A percentile compares a stretch with the other conserved stretches of the same genome.
Conservation (phyloP, 2,329 filamentous ascomycete species). For the Camptophora hylomeconis region DNA sequence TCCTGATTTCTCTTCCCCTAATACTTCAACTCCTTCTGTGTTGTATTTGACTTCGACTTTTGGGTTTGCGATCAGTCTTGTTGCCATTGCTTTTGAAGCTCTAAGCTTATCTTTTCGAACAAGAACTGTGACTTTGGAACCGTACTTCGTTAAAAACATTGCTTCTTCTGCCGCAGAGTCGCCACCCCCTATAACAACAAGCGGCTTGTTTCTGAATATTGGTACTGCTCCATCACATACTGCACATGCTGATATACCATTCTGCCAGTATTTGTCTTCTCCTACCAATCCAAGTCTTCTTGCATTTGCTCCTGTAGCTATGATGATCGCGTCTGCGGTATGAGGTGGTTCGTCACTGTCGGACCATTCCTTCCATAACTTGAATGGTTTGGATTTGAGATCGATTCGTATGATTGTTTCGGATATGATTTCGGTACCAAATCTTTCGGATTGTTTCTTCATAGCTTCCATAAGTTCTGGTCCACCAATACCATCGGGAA, state of each 20-base stretch:
- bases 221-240: conserved; percentile 95
- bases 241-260: conserved; percentile 88
- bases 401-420: conserved; percentile 89
- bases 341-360: conserved; percentile 57
- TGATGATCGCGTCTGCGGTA: conserved; percentile 84
- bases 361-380: conserved; percentile 81
- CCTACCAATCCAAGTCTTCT: conserved; percentile 69
- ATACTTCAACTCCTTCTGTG: conserved; percentile 66
- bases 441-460: conserved; percentile 78
- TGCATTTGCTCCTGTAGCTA: conserved; percentile 90
- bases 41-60: conserved; percentile 90
- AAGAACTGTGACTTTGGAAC: conserved; percentile 83
- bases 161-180: conserved; percentile 97
- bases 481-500: conserved; percentile 79
- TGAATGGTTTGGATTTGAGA: conserved; percentile 72
- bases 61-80: conserved; percentile 64
- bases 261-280: conserved; percentile 95
- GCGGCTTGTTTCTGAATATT: conserved; percentile 91
- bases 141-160: conserved; percentile 95
- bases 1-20: conserved; percentile 59
- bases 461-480: conserved; percentile 88
- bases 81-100: conserved; percentile 85
- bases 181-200: conserved; percentile 91
- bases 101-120: conserved; percentile 78
- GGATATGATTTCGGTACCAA: conserved; percentile 83